Percentiles rank a stretch among this genome's conserved stretches.
phyloP scores from a whole-genome alignment of 176 grass and related monocot species.

The Poa pratensis region DNA sequence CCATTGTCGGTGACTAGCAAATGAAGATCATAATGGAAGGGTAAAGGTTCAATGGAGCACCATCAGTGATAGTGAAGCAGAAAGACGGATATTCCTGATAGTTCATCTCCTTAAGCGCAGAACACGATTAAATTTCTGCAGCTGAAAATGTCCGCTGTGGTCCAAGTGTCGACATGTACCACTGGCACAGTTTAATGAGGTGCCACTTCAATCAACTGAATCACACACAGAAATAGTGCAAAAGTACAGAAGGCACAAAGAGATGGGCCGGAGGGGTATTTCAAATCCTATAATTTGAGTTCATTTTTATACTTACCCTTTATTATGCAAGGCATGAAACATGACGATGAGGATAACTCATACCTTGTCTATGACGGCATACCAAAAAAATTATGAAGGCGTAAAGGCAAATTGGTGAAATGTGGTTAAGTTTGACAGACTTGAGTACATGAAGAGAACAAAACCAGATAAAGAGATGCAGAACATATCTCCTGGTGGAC shows the following conservation, averaged over 20 bases:
- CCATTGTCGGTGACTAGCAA: background rate
- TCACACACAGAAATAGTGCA: background rate
- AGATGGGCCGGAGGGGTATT: background rate
- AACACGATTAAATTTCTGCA: slow-evolving; percentile 47
- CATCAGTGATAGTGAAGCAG: slow-evolving; percentile 50
- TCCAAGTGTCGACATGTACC: slow-evolving; percentile 56
- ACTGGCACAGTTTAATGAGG: slow-evolving; percentile 31
- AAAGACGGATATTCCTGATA: slow-evolving; percentile 60
- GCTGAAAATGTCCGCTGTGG: slow-evolving; percentile 44
- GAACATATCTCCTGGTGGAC: background rate
- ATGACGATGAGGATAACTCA: slow-evolving; percentile 35
- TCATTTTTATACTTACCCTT: background rate
- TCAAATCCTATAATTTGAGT: background rate
- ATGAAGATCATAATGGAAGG: slow-evolving; percentile 36
- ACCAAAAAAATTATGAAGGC: slow-evolving; percentile 19
- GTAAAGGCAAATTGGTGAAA: slow-evolving; percentile 21
- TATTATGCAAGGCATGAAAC: background rate
- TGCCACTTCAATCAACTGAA: slow-evolving; percentile 16
- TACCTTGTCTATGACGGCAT: background rate
- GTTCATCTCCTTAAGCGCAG: slow-evolving; percentile 46
- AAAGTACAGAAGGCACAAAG: slow-evolving; percentile 13
- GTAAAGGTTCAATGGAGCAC: slow-evolving; percentile 36
- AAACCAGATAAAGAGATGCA: slow-evolving; percentile 29
- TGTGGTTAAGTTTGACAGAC: background rate
- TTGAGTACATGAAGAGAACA: slow-evolving; percentile 14